Evolutionary conservation across 176 grass and related monocot genomes (phyloP), one percentile per base, ranked within the genome.

Genomic region (Oryza rufipogon): DNA sequence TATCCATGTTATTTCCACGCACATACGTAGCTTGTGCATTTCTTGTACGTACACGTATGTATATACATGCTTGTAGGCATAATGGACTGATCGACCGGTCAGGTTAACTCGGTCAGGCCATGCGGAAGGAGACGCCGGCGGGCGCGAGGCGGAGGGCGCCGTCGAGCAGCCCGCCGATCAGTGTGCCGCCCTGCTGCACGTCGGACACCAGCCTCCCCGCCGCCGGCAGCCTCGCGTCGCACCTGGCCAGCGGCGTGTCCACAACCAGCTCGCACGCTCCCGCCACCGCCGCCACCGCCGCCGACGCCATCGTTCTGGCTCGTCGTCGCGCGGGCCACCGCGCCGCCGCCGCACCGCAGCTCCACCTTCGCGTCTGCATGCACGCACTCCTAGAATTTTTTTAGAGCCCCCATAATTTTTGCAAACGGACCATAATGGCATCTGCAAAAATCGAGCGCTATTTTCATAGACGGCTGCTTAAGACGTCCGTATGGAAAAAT

Each of bases 211-310:
- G 80, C 22, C 25, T 56, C 76, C 89, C 89, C 11, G 52, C 26
- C n/a, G 68, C 69, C 73, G 89, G 85, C 70, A 91, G 85, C 25
- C 22, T 51, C 3, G 45, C 85, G 75, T 91, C 77, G 89, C 80
- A 91, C 63, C 71, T 91, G 79, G 79, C 75, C 68, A 88, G 72
- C 81, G 75, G 81, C 52, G 75, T 91, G 34, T 83, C 81, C 36
- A 91, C 85, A 49, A 91, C 69, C 26, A 84, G 71, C 49, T 81
- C 16, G 56, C 75, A 87, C 6, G 66, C 68, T 49, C 80, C 75
- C 4, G 69, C 12, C 6, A 91, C 46, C 66, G 41, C 66, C 73
- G 66, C 71, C 44, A 86, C 39, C 39, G 39, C 42, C 52, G 64
- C 32, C 70, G 10, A 26, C 3, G 75, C 45, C 70, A 89, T 84